Base-by-base conservation (phyloP, 2,329 filamentous ascomycete genomes). In the Claviceps humidiphila region DNA sequence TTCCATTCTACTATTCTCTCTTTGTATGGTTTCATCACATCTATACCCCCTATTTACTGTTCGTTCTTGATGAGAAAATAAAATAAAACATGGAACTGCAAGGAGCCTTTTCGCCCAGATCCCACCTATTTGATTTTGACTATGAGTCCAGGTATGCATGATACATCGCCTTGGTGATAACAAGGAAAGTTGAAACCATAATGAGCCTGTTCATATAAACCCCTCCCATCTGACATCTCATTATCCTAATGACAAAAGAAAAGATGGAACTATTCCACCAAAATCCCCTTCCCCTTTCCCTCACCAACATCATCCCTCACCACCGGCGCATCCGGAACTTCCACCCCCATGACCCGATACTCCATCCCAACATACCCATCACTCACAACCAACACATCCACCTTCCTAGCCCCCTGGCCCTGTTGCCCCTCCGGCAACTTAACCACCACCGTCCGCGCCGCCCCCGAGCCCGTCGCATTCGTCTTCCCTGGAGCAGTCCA, bases 361-460 rank as follows among this genome's bases (percentile, higher is more conserved):
- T 78, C 72, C 75, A 97, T 80, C 0, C 86, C 88, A 38, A 89
- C 72, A 68, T 97, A 97, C 16, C 82, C 82, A 73, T 97, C 93
- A 67, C 91, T 97, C 17, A 93, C 73, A 2, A 96, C 81, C 56
- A 78, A 65, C 3, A 96, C 77, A 62, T 89, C 84, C 9, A 95
- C 67, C 64, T 77, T 85, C 60, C 81, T 80, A 14, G 71, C 74
- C 6, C 42, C 6, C 22, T 13, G 22, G 22, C 13, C 13, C 8
- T 20, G 17, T 56, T 72, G 70, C 4, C 66, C 68, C 52, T 75
- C 70, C 1, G 84, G 82, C 24, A 90, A 63, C 60, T 78, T 82
- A 24, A 90, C 73, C 22, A 69, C 71, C 20, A 44, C 42, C 20
- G 42, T 8, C 22, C 42, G 22, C 5, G 80, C 71, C 61, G 71